These are phyloP conservation scores for Naganishia randhawae DNA, from an alignment of 768 basidiomycete genomes.

Conservation along the genomic window DNA sequence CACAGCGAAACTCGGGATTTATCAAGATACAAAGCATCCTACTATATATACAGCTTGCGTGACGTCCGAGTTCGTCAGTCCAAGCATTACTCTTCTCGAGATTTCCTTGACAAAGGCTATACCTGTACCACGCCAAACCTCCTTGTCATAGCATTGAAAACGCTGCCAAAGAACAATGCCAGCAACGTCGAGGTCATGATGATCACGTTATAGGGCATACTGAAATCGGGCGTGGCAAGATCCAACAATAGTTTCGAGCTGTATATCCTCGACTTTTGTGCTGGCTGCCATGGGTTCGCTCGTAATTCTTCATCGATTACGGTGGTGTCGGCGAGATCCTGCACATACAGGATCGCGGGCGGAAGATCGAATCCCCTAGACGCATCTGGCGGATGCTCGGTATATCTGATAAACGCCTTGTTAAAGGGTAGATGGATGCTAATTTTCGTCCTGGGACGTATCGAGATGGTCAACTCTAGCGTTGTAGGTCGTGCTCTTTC, in stretches of 20 bases:
- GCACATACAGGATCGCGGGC: slow-evolving; percentile 60
- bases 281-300: neutral
- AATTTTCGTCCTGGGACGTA: slow-evolving; percentile 68
- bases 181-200: slow-evolving; percentile 84
- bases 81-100: neutral
- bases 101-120: neutral
- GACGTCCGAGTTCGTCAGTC: neutral
- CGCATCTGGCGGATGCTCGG: slow-evolving; percentile 92
- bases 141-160: slow-evolving; percentile 82
- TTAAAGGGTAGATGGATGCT: slow-evolving; percentile 68
- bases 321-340: neutral
- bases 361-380: slow-evolving; percentile 92
- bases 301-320: no score
- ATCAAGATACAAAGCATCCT: neutral
- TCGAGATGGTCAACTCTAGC: slow-evolving; percentile 64
- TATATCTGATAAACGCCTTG: slow-evolving; percentile 84
- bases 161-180: slow-evolving; percentile 85
- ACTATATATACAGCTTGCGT: neutral
- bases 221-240: slow-evolving; percentile 97
- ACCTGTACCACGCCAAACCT: slow-evolving; percentile 59
- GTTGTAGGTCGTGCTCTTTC: slow-evolving; percentile 58
- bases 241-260: slow-evolving; percentile 78
- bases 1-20: neutral
- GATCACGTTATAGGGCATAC: slow-evolving; percentile 99
- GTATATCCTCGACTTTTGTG: slow-evolving; percentile 58